These are phyloP conservation scores for Schoenoplectus tabernaemontani DNA, from an alignment of 202 grass and related monocot species.

Conservation along the genomic window DNA sequence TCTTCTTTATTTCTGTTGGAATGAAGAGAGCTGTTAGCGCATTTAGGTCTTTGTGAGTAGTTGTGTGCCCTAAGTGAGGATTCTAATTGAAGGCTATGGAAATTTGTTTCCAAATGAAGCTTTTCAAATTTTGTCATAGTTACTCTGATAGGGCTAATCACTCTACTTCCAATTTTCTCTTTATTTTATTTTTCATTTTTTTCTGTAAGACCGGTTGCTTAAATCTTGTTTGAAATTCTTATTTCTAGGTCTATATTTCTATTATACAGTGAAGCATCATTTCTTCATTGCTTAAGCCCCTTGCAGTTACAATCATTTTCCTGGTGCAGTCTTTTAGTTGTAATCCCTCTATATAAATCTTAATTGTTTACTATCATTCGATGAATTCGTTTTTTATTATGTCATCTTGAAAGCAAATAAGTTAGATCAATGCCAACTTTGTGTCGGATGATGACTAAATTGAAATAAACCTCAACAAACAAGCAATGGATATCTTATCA, in stretches of 20 bases:
- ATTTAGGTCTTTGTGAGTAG: neutral
- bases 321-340: neutral
- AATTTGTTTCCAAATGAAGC: conserved; percentile 32
- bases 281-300: too few species aligned
- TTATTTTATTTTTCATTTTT: neutral
- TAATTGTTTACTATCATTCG: neutral
- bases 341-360: neutral
- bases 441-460: conserved; percentile 95
- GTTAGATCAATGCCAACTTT: conserved; percentile 53
- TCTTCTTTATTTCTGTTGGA: neutral
- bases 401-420: conserved; percentile 96
- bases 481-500: neutral
- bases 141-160: conserved; percentile 47
- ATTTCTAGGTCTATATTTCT: too few species aligned
- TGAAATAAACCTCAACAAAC: neutral
- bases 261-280: too few species aligned
- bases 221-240: too few species aligned
- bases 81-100: conserved; percentile 33
- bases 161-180: too few species aligned
- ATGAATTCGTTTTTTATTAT: neutral
- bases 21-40: neutral
- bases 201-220: too few species aligned
- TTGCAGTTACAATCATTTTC: too few species aligned
- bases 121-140: conserved; percentile 49
- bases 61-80: conserved; percentile 39